Base-by-base conservation (phyloP, 345 rosid genomes). In the Durio zibethinus region DNA sequence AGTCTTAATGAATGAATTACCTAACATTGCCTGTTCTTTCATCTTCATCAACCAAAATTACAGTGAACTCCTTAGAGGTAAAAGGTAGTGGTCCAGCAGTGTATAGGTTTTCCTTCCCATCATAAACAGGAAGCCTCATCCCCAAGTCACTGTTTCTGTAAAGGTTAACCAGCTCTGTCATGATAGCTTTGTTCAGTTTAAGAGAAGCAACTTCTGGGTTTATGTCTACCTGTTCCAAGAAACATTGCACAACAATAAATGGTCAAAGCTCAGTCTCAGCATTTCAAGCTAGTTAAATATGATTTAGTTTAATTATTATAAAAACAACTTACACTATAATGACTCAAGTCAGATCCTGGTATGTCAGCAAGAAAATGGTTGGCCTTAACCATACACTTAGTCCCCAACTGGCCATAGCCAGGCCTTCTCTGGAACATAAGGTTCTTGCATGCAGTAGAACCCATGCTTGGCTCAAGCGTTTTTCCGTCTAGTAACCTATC, bases 281-380 rank as follows among this genome's bases (percentile, higher is more conserved):
- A n/a, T 35, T 35, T 33, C 48, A 72, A 36, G 33, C 76, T 21
- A 35, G 48, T 54, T 53, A 48, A 69, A 40, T 8, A 47, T 27
- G 5, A 47, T 70, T 2, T 31, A 2, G 43, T 27, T 45, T 16
- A 35, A 35, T 18, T 36, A 31, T 12, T 0, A 31, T 0, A 63
- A 36, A 5, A 63, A 33, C 33, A 12, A 74, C 88, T 81, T 75
- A 86, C 88, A 57, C 29, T 78, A 65, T 86, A 86, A 6, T 83
- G 88, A 57, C 68, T 72, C 77, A 86, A 80, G 72, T 86, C 85
- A 5, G 83, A 61, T 27, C 67, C 69, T 8, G 88, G 76, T 12
- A 86, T 75, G 72, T 80, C 77, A 16, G 85, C 85, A 23, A 83
- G 82, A 66, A 86, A 86, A 73, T 86, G 86, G 73, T 86, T 86